Evolutionary conservation across 345 rosid species (phyloP).

Genomic region (Aquilaria yunnanensis): DNA sequence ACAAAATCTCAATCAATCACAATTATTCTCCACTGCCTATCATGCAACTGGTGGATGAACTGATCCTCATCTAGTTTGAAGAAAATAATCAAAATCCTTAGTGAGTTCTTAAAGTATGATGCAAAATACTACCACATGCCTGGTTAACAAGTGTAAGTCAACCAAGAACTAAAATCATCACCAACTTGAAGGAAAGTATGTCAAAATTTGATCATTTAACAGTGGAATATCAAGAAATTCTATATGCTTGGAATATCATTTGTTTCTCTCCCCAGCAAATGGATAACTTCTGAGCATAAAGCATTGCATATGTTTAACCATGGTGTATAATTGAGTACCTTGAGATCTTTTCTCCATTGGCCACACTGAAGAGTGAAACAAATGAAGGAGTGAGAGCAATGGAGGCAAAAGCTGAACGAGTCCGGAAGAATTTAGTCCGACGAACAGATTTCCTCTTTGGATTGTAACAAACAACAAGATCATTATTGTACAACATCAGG

Average conservation of each 20-base stretch:
- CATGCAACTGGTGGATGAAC: too few relatives aligned
- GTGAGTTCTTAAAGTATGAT: too few relatives aligned
- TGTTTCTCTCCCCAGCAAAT: neutral
- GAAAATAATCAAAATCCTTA: too few relatives aligned
- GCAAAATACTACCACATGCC: too few relatives aligned
- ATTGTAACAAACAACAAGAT: conserved; percentile 1
- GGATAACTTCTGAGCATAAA: neutral
- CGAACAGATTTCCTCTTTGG: too few relatives aligned
- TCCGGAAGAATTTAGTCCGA: neutral
- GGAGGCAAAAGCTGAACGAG: neutral
- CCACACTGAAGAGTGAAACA: neutral
- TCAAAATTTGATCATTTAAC: neutral
- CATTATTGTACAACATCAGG: neutral
- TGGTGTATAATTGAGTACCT: neutral
- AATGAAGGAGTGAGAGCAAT: neutral
- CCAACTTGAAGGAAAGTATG: neutral
- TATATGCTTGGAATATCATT: too few relatives aligned
- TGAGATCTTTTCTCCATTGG: neutral
- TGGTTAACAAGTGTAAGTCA: too few relatives aligned
- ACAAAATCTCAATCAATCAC: too few relatives aligned
- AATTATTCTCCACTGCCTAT: too few relatives aligned
- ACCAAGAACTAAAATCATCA: neutral
- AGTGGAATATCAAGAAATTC: neutral
- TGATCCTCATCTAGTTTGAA: too few relatives aligned
- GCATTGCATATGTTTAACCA: neutral